Conservation (phyloP, 805 yeast species). For the Saccharomycopsis fermentans region DNA sequence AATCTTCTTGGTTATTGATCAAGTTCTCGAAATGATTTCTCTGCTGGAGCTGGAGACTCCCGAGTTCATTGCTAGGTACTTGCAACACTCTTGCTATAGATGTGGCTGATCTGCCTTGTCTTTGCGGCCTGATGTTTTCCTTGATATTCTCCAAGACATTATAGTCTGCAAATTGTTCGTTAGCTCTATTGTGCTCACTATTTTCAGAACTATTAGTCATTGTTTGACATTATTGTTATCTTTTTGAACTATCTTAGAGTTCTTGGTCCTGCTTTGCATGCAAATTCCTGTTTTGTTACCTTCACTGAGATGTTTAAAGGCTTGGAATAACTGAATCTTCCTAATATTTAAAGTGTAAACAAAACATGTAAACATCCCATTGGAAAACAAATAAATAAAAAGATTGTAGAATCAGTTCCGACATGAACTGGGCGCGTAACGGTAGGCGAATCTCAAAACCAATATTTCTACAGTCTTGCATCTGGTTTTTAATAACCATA, state of each 20-base stretch:
- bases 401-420: not conserved
- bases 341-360: not conserved
- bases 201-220: not conserved
- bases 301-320: too few relatives aligned
- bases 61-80: conserved; percentile 23
- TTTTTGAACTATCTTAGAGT: not conserved
- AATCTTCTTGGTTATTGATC: conserved; percentile 43
- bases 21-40: conserved; percentile 39
- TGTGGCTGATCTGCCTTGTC: conserved; percentile 59
- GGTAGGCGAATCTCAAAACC: too few relatives aligned
- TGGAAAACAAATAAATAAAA: not conserved
- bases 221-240: not conserved
- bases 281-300: not conserved
- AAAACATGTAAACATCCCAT: not conserved
- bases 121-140: conserved; percentile 62
- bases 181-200: not conserved
- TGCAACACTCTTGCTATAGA: conserved; percentile 39
- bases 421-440: not conserved
- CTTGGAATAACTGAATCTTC: not conserved
- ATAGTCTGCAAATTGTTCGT: conserved; percentile 24
- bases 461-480: too few relatives aligned
- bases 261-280: not conserved
- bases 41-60: conserved; percentile 25
- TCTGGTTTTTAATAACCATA: too few relatives aligned
- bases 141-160: conserved; percentile 50